These are phyloP conservation scores for Cordia subcordata DNA, from an alignment of 257 asterid genomes.

Conservation along the genomic window DNA sequence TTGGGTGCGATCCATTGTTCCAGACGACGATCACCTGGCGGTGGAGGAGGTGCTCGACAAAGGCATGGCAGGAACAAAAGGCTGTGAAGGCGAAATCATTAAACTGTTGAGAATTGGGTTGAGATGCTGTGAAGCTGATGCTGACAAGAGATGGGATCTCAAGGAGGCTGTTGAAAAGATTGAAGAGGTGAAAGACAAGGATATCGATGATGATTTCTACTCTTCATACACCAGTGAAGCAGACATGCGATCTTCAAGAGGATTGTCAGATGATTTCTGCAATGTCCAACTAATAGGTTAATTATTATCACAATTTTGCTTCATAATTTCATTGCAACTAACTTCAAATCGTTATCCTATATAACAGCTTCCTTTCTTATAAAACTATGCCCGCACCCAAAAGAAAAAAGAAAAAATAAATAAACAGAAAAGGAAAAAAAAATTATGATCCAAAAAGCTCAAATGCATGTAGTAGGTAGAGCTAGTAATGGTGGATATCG, in stretches of 20 bases:
- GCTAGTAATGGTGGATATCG: too few relatives aligned
- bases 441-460: too few relatives aligned
- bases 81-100: conserved; percentile 53
- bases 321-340: too few relatives aligned
- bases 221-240: conserved; percentile 45
- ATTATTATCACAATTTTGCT: background rate
- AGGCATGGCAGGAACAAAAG: conserved; percentile 38
- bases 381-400: too few relatives aligned
- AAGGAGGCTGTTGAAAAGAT: conserved; percentile 52
- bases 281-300: background rate
- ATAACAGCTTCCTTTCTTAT: too few relatives aligned
- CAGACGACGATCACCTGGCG: conserved; percentile 19
- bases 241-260: conserved; percentile 51
- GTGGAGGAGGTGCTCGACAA: conserved; percentile 47
- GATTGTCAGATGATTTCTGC: conserved; percentile 56
- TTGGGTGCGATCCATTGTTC: conserved; percentile 48
- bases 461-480: too few relatives aligned
- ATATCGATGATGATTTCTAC: conserved; percentile 30
- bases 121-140: conserved; percentile 49
- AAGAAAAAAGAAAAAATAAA: too few relatives aligned
- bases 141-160: conserved; percentile 61
- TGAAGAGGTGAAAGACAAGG: conserved; percentile 57
- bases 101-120: conserved; percentile 63
- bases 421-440: too few relatives aligned
- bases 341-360: too few relatives aligned